Evolutionary conservation across 768 basidiomycete genomes (phyloP).

Genomic region (Suillus clintonianus): DNA sequence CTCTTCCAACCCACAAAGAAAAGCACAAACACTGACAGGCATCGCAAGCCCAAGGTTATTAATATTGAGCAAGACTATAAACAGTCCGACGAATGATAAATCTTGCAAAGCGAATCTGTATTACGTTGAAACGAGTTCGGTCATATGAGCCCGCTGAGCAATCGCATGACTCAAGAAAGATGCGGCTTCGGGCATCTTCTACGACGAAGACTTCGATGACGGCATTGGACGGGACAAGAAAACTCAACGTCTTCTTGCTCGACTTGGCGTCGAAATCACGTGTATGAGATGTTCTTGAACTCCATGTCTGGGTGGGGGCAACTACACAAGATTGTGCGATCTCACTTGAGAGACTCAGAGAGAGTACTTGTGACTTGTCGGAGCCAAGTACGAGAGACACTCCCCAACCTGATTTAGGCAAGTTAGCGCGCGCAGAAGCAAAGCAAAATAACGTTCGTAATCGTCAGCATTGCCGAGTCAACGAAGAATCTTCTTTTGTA

Average conservation of each 20-base stretch:
- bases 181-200: neutral
- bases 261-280: too few species aligned
- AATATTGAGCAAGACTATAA: too few species aligned
- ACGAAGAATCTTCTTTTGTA: neutral
- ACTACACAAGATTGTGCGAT: too few species aligned
- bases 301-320: too few species aligned
- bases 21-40: too few species aligned
- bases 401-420: neutral
- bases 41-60: too few species aligned
- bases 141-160: neutral
- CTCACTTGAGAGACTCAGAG: too few species aligned
- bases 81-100: too few species aligned
- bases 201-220: neutral
- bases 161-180: neutral
- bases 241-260: neutral
- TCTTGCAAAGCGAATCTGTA: too few species aligned
- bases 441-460: neutral
- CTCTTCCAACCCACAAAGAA: too few species aligned
- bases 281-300: neutral
- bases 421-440: neutral
- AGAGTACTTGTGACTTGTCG: neutral
- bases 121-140: too few species aligned
- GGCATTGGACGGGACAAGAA: neutral
- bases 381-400: neutral
- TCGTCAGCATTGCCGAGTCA: neutral